Evolutionary conservation across 192 early-diverging fungal genomes (phyloP), one percentile per base, ranked within the genome.

Genomic region (Ramicandelaber brevisporus): DNA sequence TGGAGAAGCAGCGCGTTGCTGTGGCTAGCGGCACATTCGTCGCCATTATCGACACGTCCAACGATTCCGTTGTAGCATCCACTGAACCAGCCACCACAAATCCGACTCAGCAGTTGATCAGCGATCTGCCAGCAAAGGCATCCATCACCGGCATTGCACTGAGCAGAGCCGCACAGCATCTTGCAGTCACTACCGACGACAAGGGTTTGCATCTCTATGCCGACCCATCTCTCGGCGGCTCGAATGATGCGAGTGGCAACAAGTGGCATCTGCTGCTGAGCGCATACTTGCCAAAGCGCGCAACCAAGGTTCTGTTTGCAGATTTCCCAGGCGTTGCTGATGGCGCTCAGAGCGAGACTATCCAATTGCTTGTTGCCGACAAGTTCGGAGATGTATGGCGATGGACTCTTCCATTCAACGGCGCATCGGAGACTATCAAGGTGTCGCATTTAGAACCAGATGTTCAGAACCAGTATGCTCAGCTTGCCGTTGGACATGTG

Each of bases 371-470:
- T 6, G 63, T 67, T 0, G 84, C 73, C 6, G 93, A 99, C 50
- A 93, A 93, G 49, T 89, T 86, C 59, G 93, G 93, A 4, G 93
- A 99, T 59, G 70, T 82, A 12, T 76, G 29, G 24, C 21, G 36
- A 37, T 20, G 21, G 27, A 9, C 27, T 30, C 17, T n/a, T 37
- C 8, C 27, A 25, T 25, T 9, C 24, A 8, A 25, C 24, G 8
- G 11, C 30, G 28, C 4, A 30, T 28, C 14, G 15, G 11, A 12
- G 5, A 8, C 6, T 3, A 23, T 3, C 30, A 10, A 18, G 11
- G 3, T 18, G 24, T 15, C 14, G 20, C 8, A 8, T 11, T 25
- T 8, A 25, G 8, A 11, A 25, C 11, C 8, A 11, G 8, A 25
- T 8, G 8, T 25, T 25, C 11, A 11, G 24, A 9, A 25, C 11